Percentiles rank a stretch among this genome's conserved stretches.
Conservation (phyloP, 2,329 filamentous ascomycete species). For the Curvularia sp. region DNA sequence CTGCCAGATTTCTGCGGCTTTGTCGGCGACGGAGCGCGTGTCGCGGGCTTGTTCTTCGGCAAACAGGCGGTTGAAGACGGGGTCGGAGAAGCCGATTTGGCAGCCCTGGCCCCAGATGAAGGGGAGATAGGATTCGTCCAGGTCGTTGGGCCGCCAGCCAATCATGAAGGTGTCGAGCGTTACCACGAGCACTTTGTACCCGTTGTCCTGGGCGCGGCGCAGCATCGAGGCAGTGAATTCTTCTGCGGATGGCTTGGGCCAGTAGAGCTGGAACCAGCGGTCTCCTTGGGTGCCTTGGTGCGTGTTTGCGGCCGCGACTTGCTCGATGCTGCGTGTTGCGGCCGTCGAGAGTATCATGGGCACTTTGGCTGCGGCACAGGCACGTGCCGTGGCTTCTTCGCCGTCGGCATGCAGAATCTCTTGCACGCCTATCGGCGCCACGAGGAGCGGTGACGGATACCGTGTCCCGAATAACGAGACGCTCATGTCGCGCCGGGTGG, state of each 20-base stretch:
- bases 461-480: constrained; percentile 51
- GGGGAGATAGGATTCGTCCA: constrained; percentile 68
- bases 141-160: constrained; percentile 72
- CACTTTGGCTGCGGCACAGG: constrained; percentile 66
- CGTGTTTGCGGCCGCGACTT: constrained; percentile 65
- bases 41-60: constrained; percentile 45
- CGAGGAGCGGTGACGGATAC: constrained; percentile 62
- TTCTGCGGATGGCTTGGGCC: constrained; percentile 70
- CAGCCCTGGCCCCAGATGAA: constrained; percentile 60
- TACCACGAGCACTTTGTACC: constrained; percentile 72
- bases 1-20: constrained; percentile 48
- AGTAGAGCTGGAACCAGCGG: constrained; percentile 79
- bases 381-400: constrained; percentile 69
- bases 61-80: constrained; percentile 47
- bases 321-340: constrained; percentile 68
- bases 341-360: constrained; percentile 75
- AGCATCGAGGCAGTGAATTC: constrained; percentile 71
- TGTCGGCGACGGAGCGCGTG: constrained; percentile 39
- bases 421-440: constrained; percentile 75
- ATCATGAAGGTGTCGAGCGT: constrained; percentile 76
- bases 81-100: constrained; percentile 48
- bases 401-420: constrained; percentile 70
- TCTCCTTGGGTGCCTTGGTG: constrained; percentile 56
- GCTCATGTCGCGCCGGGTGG: constrained; percentile 37
- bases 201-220: constrained; percentile 65